Conservation (phyloP, 345 rosid species). For the Lumnitzera littorea region DNA sequence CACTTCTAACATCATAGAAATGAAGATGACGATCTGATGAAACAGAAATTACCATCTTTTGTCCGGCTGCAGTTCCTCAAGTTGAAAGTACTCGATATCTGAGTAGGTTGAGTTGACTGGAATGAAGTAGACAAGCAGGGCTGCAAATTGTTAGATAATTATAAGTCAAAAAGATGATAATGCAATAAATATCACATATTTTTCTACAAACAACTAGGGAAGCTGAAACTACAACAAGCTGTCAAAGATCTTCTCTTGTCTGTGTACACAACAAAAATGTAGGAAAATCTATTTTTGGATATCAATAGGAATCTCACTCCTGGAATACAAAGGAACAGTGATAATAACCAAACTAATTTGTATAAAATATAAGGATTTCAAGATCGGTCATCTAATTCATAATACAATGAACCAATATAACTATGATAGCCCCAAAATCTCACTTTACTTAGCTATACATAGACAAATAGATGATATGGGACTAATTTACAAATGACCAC, state of each 20-base stretch:
- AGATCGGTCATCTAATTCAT: background rate
- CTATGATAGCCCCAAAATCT: background rate
- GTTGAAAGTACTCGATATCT: slow-evolving; percentile 32
- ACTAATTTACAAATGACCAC: too few species aligned
- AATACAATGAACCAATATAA: background rate
- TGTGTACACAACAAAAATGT: too few species aligned
- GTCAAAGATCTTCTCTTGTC: too few species aligned
- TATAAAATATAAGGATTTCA: background rate
- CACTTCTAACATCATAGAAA: background rate
- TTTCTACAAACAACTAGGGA: background rate
- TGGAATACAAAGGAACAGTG: too few species aligned
- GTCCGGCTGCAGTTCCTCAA: slow-evolving; percentile 50
- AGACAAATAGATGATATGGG: too few species aligned
- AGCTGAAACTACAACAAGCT: background rate
- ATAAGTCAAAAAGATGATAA: slow-evolving; percentile 8
- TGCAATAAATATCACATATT: background rate
- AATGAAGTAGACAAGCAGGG: slow-evolving; percentile 30
- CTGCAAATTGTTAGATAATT: slow-evolving; percentile 22
- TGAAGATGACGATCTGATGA: background rate
- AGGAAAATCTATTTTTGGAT: too few species aligned
- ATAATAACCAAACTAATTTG: too few species aligned
- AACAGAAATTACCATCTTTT: slow-evolving; percentile 37
- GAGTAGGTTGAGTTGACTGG: slow-evolving; percentile 52
- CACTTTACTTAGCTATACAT: too few species aligned
- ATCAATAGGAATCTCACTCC: too few species aligned